Conservation (phyloP, 768 basidiomycete species). For the Lentinula sp. region DNA sequence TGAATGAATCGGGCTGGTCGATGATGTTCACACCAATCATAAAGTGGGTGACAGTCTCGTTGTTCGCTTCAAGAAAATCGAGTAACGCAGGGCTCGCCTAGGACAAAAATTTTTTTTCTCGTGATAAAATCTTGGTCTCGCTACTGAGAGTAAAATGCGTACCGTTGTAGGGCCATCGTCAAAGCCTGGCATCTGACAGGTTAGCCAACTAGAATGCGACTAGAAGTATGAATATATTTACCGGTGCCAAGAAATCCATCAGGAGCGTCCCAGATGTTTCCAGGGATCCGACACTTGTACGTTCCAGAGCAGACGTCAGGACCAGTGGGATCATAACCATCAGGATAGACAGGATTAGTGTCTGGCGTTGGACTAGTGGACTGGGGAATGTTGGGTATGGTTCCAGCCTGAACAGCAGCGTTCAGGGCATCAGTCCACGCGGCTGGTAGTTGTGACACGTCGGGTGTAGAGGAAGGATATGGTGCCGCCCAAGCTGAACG, state of each 20-base stretch:
- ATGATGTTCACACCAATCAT: slow-evolving; percentile 82
- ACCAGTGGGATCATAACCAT: slow-evolving; percentile 36
- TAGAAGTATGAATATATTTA: not conserved
- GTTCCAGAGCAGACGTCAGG: slow-evolving; percentile 70
- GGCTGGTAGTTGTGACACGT: slow-evolving; percentile 46
- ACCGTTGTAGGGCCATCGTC: slow-evolving; percentile 72
- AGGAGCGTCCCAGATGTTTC: slow-evolving; percentile 76
- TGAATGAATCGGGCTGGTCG: slow-evolving; percentile 47
- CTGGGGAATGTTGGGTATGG: slow-evolving; percentile 63
- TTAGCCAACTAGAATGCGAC: not conserved
- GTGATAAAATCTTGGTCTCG: not conserved
- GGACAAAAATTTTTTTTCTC: not conserved
- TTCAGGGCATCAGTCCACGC: slow-evolving; percentile 70
- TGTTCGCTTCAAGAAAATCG: slow-evolving; percentile 60
- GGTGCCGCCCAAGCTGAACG: slow-evolving; percentile 52
- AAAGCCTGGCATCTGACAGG: slow-evolving; percentile 33
- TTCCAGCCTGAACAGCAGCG: slow-evolving; percentile 58
- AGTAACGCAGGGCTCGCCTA: slow-evolving; percentile 46
- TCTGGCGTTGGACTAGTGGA: slow-evolving; percentile 29
- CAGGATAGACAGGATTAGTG: slow-evolving; percentile 38
- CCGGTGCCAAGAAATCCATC: slow-evolving; percentile 50
- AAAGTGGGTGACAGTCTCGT: slow-evolving; percentile 77
- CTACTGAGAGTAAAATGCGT: slow-evolving; percentile 14
- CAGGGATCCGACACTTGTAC: slow-evolving; percentile 54
- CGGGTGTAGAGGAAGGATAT: slow-evolving; percentile 50